phyloP scores from a whole-genome alignment of 345 rosid species.

The Citropsis articulata region DNA sequence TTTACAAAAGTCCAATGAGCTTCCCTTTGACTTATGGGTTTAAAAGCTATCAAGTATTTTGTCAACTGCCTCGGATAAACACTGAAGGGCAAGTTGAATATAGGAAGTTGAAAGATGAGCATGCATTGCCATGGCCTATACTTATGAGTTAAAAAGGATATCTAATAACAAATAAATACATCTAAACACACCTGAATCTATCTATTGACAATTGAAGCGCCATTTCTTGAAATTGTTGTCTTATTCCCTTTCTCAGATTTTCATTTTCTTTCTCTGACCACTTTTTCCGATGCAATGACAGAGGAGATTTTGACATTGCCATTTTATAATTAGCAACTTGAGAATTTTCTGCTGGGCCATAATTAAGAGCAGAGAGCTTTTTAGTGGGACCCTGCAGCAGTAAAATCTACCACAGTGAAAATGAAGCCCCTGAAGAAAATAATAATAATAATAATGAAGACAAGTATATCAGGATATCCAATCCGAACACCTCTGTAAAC shows the following conservation, averaged over 20 bases:
- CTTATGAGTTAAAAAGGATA: slow-evolving; percentile 2
- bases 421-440: slow-evolving; percentile 1
- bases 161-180: neutral
- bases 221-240: slow-evolving; percentile 75
- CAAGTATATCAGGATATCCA: slow-evolving; percentile 1
- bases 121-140: neutral
- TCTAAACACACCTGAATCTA: slow-evolving; percentile 45
- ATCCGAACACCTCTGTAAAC: neutral
- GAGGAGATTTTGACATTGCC: slow-evolving; percentile 55
- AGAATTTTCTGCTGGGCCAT: slow-evolving; percentile 75
- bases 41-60: neutral
- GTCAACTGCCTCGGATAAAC: neutral
- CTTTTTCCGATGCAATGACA: slow-evolving; percentile 46
- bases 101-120: neutral
- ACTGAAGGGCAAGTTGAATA: neutral
- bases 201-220: slow-evolving; percentile 55
- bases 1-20: neutral
- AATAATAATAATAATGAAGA: slow-evolving; percentile 4
- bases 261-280: slow-evolving; percentile 71
- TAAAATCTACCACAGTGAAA: slow-evolving; percentile 11
- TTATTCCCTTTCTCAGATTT: slow-evolving; percentile 69
- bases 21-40: neutral
- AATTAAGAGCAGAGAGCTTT: slow-evolving; percentile 35
- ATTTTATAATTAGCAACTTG: slow-evolving; percentile 56
- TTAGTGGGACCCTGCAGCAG: slow-evolving; percentile 55